Base-by-base conservation (phyloP, 805 yeast species). In the Saccharomycopsis fibuligera region DNA sequence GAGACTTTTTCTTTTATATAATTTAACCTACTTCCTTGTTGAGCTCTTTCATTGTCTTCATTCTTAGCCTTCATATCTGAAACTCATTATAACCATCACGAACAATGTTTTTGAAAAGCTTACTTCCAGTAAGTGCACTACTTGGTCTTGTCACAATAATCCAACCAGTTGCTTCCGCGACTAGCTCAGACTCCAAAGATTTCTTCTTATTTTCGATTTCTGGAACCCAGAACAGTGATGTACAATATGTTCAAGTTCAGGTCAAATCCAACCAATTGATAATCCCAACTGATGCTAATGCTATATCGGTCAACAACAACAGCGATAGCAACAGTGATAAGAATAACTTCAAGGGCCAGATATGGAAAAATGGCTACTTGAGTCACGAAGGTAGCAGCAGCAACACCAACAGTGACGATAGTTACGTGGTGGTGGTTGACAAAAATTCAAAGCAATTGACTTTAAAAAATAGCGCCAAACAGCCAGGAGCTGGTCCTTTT, bases 341-440 rank as follows among this genome's bases (percentile, higher is more conserved):
- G 29, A 17, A 6, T n/a, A 12, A 25, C 27, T 44, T 48, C 14
- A n/a, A 43, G 22, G 51, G 41, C 16, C 19, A 23, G 5, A 42
- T 47, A 19, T 41, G 47, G 47, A 21, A 42, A 24, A 47, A 47
- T 40, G 50, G 50, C 5, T 42, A 47, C 33, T 35, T 47, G 39
- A 31, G n/a, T n/a, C n/a, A 47, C 48, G 50, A 33, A 3, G 30
- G 25, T 23, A 30, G 19, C 21, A 4, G 22, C 31, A 17, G 35
- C n/a, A 3, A 41, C 31, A 33, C n/a, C n/a, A n/a, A n/a, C n/a
- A n/a, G n/a, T n/a, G n/a, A n/a, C n/a, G n/a, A n/a, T n/a, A n/a
- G n/a, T n/a, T n/a, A 23, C 12, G 31, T 33, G 3, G 49, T 47
- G 24, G 41, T 47, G 5, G 21, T 47, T n/a, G 47, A 47, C 41